Evolutionary conservation across 2,329 filamentous ascomycete genomes (phyloP).

Genomic region (Lasiodiplodia sp.): DNA sequence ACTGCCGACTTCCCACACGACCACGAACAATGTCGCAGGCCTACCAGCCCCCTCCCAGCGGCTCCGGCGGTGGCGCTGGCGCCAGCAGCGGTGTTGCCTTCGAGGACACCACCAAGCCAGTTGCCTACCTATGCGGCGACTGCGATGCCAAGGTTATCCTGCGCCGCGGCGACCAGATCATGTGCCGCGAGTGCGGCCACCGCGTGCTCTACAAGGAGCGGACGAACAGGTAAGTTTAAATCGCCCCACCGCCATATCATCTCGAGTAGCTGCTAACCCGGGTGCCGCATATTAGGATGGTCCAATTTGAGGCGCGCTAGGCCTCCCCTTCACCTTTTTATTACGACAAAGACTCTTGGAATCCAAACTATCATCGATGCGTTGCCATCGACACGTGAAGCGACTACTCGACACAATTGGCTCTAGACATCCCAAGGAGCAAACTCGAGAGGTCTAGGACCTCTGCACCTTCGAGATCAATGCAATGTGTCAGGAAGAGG

Average conservation of each 20-base stretch:
- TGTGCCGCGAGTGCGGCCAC: conserved; percentile 92
- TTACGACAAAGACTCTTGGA: background rate
- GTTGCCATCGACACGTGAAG: background rate
- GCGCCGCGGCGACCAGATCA: conserved; percentile 79
- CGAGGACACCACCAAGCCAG: conserved; percentile 54
- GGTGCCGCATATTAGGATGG: conserved; percentile 52
- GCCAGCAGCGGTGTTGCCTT: conserved; percentile 59
- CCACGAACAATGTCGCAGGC: conserved; percentile 29
- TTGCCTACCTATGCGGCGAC: conserved; percentile 74
- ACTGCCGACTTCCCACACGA: background rate
- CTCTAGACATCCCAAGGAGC: background rate
- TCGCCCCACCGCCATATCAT: too few relatives aligned
- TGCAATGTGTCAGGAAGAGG: background rate
- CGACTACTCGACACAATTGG: background rate
- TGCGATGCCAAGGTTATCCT: conserved; percentile 80
- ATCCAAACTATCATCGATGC: background rate
- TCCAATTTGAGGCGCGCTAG: conserved; percentile 95
- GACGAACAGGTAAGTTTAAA: conserved; percentile 81
- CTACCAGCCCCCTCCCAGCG: conserved; percentile 32
- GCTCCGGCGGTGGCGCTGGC: conserved; percentile 21
- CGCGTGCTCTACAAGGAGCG: conserved; percentile 97
- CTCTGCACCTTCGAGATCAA: background rate
- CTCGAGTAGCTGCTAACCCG: background rate
- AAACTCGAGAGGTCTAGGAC: background rate
- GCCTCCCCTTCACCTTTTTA: background rate